These are phyloP conservation scores for Magnaporthales sp. DNA, from an alignment of 2,329 filamentous ascomycete genomes.

Conservation along the genomic window DNA sequence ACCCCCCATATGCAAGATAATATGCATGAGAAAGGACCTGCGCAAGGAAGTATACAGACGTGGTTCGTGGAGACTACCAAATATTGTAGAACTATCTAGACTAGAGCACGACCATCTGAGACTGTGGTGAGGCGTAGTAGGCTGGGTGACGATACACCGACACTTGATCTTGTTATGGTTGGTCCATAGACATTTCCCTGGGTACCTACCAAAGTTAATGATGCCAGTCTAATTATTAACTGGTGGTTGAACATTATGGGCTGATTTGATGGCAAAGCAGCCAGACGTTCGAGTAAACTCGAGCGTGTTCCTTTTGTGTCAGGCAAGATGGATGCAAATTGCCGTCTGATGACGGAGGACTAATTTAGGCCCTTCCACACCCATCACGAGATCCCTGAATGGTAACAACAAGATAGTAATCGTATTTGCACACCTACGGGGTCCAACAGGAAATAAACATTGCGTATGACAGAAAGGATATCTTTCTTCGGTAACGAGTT, in stretches of 20 bases:
- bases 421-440: not conserved
- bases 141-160: not conserved
- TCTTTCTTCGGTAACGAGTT: not conserved
- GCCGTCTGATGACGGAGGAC: not conserved
- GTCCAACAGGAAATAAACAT: not conserved
- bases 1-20: not conserved
- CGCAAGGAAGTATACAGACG: not conserved
- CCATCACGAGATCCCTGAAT: not conserved
- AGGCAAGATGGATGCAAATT: not conserved
- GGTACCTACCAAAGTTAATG: not conserved
- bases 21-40: conserved; percentile 1
- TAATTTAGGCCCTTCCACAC: not conserved
- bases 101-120: not conserved
- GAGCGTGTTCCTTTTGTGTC: not conserved
- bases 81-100: not conserved
- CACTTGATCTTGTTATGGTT: not conserved
- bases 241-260: too few relatives aligned
- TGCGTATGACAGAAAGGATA: not conserved
- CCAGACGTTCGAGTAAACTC: not conserved
- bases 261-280: not conserved
- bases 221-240: not conserved
- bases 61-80: not conserved
- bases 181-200: too few relatives aligned
- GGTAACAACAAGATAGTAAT: not conserved
- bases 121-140: not conserved